phyloP scores from a whole-genome alignment of 768 basidiomycete species.

The Hypholoma sublateritium region DNA sequence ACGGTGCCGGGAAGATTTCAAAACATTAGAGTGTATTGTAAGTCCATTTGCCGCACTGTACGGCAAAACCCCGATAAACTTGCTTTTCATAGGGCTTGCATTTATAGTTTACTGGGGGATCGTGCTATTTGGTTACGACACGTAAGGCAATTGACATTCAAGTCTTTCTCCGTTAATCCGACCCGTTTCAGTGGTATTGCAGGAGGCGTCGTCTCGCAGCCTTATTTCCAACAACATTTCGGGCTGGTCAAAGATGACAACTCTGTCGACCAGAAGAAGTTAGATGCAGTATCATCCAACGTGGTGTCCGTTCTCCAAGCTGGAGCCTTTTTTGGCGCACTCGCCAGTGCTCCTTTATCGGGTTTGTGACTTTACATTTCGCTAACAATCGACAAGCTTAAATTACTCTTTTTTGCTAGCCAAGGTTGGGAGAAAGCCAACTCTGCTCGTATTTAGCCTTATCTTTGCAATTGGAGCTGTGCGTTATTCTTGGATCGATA shows the following conservation, averaged over 20 bases:
- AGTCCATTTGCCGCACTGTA: neutral
- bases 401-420: conserved; percentile 34
- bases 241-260: conserved; percentile 50
- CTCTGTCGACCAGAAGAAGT: conserved; percentile 29
- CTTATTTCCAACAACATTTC: conserved; percentile 64
- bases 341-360: conserved; percentile 70
- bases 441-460: conserved; percentile 57
- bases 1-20: conserved; percentile 29
- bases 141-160: conserved; percentile 16
- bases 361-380: conserved; percentile 36
- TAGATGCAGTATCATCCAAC: conserved; percentile 67
- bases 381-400: neutral
- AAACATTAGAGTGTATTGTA: conserved; percentile 61
- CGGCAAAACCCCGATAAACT: neutral
- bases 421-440: conserved; percentile 62
- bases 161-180: neutral
- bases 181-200: conserved; percentile 21
- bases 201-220: conserved; percentile 69
- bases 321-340: conserved; percentile 86
- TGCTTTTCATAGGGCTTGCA: conserved; percentile 53
- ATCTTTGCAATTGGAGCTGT: conserved; percentile 78
- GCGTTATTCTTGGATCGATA: conserved; percentile 40
- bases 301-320: conserved; percentile 88
- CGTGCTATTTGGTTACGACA: conserved; percentile 81
- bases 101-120: conserved; percentile 79